Conservation (phyloP, 2,329 filamentous ascomycete genomes). For the Colletotrichum lini region DNA sequence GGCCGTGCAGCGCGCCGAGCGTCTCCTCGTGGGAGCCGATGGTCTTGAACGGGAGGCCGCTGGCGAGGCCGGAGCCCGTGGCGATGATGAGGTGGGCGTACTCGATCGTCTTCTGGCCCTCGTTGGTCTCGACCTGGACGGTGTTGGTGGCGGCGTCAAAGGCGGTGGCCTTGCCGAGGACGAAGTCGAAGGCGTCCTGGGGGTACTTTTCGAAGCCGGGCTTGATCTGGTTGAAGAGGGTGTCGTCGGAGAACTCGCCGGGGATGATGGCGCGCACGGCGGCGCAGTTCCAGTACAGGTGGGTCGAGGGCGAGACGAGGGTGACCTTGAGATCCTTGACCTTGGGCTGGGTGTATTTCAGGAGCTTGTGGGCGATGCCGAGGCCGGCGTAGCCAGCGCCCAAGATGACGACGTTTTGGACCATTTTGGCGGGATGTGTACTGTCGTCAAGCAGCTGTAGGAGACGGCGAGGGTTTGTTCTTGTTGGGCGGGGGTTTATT, state of each 20-base stretch:
- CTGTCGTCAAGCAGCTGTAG: background rate
- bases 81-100: slow-evolving; percentile 70
- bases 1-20: slow-evolving; percentile 51
- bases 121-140: slow-evolving; percentile 57
- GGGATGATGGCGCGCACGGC: slow-evolving; percentile 63
- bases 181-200: slow-evolving; percentile 64
- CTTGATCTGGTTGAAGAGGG: slow-evolving; percentile 55
- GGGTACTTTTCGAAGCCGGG: slow-evolving; percentile 65
- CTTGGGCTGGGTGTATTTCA: slow-evolving; percentile 57
- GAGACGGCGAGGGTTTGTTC: background rate
- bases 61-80: slow-evolving; percentile 64
- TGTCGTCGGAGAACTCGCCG: slow-evolving; percentile 59
- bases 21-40: slow-evolving; percentile 61
- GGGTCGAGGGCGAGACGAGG: slow-evolving; percentile 62
- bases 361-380: slow-evolving; percentile 65
- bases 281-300: slow-evolving; percentile 66
- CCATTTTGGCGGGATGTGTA: slow-evolving; percentile 13
- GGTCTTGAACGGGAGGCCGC: slow-evolving; percentile 62
- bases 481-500: background rate
- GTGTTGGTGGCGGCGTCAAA: slow-evolving; percentile 59
- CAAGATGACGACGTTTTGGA: slow-evolving; percentile 61
- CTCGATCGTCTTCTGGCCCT: slow-evolving; percentile 53
- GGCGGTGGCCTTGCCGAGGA: slow-evolving; percentile 62
- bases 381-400: slow-evolving; percentile 64
- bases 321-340: slow-evolving; percentile 57